These are phyloP conservation scores for Bullera alba DNA, from an alignment of 768 basidiomycete species.

Conservation along the genomic window DNA sequence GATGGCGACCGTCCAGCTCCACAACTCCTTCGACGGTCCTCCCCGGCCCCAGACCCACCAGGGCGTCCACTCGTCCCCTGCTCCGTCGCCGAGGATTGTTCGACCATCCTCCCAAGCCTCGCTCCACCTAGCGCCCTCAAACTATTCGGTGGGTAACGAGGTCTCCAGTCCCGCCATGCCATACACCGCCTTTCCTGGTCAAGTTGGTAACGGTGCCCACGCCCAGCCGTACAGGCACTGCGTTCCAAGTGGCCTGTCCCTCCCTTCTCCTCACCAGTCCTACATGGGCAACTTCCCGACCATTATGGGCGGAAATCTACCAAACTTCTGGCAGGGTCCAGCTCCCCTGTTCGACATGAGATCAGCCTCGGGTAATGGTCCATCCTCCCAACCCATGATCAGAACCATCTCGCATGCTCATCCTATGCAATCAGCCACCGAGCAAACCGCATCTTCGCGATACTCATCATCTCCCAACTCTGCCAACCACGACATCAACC, in stretches of 20 bases:
- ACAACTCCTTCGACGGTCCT: slow-evolving; percentile 12
- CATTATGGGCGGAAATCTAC: slow-evolving; percentile 3
- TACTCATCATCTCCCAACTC: slow-evolving; percentile 39
- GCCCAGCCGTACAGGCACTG: slow-evolving; percentile 10
- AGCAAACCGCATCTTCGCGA: slow-evolving; percentile 26
- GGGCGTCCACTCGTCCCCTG: slow-evolving; percentile 24
- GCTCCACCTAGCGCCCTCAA: slow-evolving; percentile 18
- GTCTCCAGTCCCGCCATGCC: no score
- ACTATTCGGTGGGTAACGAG: no score
- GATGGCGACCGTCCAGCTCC: slow-evolving; percentile 15
- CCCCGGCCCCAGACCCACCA: slow-evolving; percentile 31
- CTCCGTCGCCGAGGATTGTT: slow-evolving; percentile 23
- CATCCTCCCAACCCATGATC: slow-evolving; percentile 23
- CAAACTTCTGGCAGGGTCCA: slow-evolving; percentile 17
- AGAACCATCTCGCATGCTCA: slow-evolving; percentile 36
- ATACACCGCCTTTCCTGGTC: no score
- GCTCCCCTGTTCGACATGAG: slow-evolving; percentile 22
- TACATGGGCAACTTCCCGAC: no score
- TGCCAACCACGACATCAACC: slow-evolving; percentile 4
- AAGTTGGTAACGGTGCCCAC: no score
- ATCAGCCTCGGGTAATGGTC: no score
- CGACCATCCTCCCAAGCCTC: slow-evolving; percentile 31
- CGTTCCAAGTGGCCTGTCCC: slow-evolving; percentile 7
- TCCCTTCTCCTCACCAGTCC: slow-evolving; percentile 9
- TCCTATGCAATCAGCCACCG: slow-evolving; percentile 35